phyloP scores from a whole-genome alignment of 2,329 filamentous ascomycete species.

The Paracamarosporium sp. region DNA sequence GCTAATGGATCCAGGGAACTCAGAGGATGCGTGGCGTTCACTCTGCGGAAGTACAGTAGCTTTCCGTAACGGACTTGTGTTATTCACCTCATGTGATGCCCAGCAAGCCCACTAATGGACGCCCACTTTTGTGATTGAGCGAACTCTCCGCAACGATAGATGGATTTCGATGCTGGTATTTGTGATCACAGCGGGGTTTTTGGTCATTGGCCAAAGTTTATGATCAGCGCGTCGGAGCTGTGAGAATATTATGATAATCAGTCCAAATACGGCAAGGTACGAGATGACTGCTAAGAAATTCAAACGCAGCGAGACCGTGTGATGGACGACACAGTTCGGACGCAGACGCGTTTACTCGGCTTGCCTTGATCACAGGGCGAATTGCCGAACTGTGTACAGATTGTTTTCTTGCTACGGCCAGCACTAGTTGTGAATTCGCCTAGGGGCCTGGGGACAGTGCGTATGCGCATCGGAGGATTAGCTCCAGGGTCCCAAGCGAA shows the following conservation, averaged over 20 bases:
- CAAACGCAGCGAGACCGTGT: not conserved
- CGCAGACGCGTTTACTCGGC: not conserved
- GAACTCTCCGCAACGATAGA: not conserved
- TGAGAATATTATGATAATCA: not conserved
- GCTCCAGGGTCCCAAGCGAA: slow-evolving; percentile 2
- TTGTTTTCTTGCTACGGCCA: not conserved
- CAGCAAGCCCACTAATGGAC: not conserved
- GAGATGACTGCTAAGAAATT: not conserved
- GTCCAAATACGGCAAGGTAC: not conserved
- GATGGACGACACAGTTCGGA: not conserved
- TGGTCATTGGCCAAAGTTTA: not conserved
- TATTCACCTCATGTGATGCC: not conserved
- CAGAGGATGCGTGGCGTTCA: not conserved
- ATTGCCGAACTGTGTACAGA: not conserved
- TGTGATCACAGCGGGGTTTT: too few relatives aligned
- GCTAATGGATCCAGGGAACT: not conserved
- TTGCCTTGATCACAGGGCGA: not conserved
- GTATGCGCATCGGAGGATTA: slow-evolving; percentile 2
- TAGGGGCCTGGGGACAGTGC: not conserved
- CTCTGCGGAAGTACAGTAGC: not conserved
- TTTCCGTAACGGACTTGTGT: not conserved
- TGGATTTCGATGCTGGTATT: not conserved
- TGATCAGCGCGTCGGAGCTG: not conserved
- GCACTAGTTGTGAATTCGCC: not conserved
- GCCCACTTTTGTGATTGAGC: not conserved